phyloP scores from a whole-genome alignment of 257 asterid genomes.

The Ballota nigra region DNA sequence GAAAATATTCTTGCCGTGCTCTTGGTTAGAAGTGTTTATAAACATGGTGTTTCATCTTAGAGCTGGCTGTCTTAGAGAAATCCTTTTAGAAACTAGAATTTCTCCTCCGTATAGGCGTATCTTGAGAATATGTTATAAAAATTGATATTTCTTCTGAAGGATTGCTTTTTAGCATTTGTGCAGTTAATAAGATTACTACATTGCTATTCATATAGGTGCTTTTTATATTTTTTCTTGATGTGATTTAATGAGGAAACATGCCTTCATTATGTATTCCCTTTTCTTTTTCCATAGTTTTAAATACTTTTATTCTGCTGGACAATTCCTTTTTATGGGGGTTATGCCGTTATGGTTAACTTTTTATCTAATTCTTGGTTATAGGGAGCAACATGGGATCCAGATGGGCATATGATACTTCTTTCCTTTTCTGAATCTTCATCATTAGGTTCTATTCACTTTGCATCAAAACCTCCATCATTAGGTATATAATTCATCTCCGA shows the following conservation, averaged over 20 bases:
- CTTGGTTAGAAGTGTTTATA: neutral
- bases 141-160: slow-evolving; percentile 4
- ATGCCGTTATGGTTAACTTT: slow-evolving; percentile 1
- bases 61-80: neutral
- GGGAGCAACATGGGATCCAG: slow-evolving; percentile 99
- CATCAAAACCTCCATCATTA: slow-evolving; percentile 92
- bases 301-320: neutral
- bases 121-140: neutral
- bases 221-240: slow-evolving; percentile 2
- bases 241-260: slow-evolving; percentile 11
- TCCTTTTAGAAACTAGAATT: neutral
- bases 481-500: slow-evolving; percentile 40
- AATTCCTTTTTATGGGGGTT: neutral
- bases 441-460: slow-evolving; percentile 88
- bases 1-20: neutral
- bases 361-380: slow-evolving; percentile 30
- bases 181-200: neutral
- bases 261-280: slow-evolving; percentile 5
- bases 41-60: neutral
- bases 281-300: neutral
- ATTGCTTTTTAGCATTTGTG: neutral
- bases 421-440: slow-evolving; percentile 68
- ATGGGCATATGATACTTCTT: slow-evolving; percentile 79
- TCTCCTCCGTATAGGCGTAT: neutral
- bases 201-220: slow-evolving; percentile 2